phyloP scores from a whole-genome alignment of 1,139 yeast genomes.

The Hansenula lynferdii region DNA sequence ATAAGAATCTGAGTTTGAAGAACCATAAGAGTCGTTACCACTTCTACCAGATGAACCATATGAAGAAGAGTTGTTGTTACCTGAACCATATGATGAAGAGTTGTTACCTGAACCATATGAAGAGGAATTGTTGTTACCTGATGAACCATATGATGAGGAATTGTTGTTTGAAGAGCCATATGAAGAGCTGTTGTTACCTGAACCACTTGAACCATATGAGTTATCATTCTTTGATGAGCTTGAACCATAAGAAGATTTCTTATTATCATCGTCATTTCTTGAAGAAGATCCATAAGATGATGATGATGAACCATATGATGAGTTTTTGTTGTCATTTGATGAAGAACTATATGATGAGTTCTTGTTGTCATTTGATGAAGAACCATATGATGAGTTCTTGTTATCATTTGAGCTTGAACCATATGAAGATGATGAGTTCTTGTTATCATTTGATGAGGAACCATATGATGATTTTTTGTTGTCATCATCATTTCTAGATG shows the following conservation, averaged over 20 bases:
- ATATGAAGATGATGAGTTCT: too few species aligned
- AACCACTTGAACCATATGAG: slow-evolving; percentile 10
- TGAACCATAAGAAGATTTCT: too few species aligned
- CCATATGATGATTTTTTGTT: slow-evolving; percentile 8
- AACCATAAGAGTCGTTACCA: slow-evolving; percentile 17
- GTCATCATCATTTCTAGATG: slow-evolving; percentile 15
- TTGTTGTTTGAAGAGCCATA: slow-evolving; percentile 16
- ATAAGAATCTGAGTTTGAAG: slow-evolving; percentile 5
- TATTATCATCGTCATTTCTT: too few species aligned
- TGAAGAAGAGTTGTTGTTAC: slow-evolving; percentile 9
- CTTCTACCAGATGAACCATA: slow-evolving; percentile 20
- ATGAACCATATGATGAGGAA: slow-evolving; percentile 21
- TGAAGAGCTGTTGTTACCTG: slow-evolving; percentile 7
- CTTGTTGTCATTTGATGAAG: too few species aligned
- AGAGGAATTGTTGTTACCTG: slow-evolving; percentile 8
- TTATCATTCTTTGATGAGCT: too few species aligned
- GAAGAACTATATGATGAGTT: too few species aligned
- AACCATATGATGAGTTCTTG: too few species aligned
- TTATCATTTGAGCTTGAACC: too few species aligned
- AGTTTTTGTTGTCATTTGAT: too few species aligned
- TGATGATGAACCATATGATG: too few species aligned
- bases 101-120: slow-evolving; percentile 15
- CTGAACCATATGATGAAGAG: slow-evolving; percentile 20
- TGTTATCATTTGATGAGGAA: too few species aligned
- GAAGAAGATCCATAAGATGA: too few species aligned